phyloP scores from a whole-genome alignment of 1,139 yeast genomes.

The Hemisphaericaspora lyxosophila region DNA sequence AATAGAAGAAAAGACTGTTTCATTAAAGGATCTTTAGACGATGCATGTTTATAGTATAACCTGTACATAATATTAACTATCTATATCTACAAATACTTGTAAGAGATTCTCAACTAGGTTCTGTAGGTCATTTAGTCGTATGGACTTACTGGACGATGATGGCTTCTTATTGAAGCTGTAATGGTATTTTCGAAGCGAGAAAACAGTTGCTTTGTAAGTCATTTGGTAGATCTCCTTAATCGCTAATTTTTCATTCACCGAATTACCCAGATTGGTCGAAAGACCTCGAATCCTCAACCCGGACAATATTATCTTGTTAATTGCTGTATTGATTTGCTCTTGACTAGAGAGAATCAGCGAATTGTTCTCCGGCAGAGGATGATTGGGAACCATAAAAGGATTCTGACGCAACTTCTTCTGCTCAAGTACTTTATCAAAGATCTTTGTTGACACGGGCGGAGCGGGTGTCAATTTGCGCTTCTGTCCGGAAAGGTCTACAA shows the following conservation, averaged over 20 bases:
- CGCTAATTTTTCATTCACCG: slow-evolving; percentile 33
- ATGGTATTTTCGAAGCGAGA: slow-evolving; percentile 39
- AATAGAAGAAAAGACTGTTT: slow-evolving; percentile 10
- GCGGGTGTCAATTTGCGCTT: slow-evolving; percentile 10
- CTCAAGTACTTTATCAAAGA: slow-evolving; percentile 38
- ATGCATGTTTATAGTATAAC: slow-evolving; percentile 6
- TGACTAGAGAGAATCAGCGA: slow-evolving; percentile 25
- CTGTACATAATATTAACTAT: slow-evolving; percentile 11
- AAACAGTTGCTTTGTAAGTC: slow-evolving; percentile 41
- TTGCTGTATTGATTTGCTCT: slow-evolving; percentile 36
- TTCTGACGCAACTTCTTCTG: slow-evolving; percentile 23
- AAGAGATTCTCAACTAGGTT: slow-evolving; percentile 38
- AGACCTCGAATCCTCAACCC: slow-evolving; percentile 47
- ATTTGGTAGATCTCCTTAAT: slow-evolving; percentile 45
- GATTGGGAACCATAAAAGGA: slow-evolving; percentile 15
- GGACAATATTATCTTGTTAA: slow-evolving; percentile 37
- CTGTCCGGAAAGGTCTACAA: slow-evolving; percentile 6
- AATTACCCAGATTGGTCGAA: slow-evolving; percentile 22
- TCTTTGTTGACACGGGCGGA: slow-evolving; percentile 16
- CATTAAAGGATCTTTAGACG: slow-evolving; percentile 3
- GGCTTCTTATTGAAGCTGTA: slow-evolving; percentile 26
- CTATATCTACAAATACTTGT: slow-evolving; percentile 36
- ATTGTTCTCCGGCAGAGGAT: slow-evolving; percentile 3
- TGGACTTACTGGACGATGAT: slow-evolving; percentile 10
- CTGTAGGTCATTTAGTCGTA: slow-evolving; percentile 32